Evolutionary conservation across 176 grass and related monocot genomes (phyloP).

Genomic region (Aegilops speltoides): DNA sequence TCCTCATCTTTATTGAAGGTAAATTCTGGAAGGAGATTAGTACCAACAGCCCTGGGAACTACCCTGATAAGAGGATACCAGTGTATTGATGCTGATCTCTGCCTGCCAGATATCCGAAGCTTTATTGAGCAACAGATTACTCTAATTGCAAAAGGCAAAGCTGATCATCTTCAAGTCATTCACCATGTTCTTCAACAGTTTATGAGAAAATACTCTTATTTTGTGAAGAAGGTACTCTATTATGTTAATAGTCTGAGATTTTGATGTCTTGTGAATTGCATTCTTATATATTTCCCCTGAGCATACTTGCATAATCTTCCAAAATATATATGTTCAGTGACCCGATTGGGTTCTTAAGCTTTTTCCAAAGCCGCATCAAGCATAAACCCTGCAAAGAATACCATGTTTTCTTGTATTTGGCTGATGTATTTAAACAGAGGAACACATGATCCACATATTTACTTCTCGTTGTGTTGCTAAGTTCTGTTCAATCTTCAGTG

Average conservation of each 20-base stretch:
- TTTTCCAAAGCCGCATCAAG: neutral
- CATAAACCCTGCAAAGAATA: neutral
- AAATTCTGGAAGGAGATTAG: conserved; percentile 86
- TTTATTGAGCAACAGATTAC: conserved; percentile 99
- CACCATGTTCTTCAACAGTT: conserved; percentile 86
- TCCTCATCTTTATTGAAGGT: conserved; percentile 59
- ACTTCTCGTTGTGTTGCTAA: neutral
- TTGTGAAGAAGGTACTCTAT: conserved; percentile 76
- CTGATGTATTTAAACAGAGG: neutral
- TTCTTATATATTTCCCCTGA: neutral
- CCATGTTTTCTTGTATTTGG: neutral
- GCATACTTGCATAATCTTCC: conserved; percentile 1
- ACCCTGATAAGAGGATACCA: conserved; percentile 97
- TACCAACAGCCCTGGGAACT: conserved; percentile 82
- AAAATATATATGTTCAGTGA: neutral
- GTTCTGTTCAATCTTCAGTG: neutral
- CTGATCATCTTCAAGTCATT: conserved; percentile 67
- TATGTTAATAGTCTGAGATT: conserved; percentile 32
- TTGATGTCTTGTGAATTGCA: neutral
- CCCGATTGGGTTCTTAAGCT: neutral
- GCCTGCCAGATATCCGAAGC: conserved; percentile 91
- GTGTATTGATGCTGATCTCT: conserved; percentile 93
- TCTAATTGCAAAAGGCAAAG: conserved; percentile 88
- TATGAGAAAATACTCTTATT: conserved; percentile 83
- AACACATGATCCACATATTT: neutral